phyloP scores from a whole-genome alignment of 495 filamentous ascomycete genomes.

The Bacidia rubella region DNA sequence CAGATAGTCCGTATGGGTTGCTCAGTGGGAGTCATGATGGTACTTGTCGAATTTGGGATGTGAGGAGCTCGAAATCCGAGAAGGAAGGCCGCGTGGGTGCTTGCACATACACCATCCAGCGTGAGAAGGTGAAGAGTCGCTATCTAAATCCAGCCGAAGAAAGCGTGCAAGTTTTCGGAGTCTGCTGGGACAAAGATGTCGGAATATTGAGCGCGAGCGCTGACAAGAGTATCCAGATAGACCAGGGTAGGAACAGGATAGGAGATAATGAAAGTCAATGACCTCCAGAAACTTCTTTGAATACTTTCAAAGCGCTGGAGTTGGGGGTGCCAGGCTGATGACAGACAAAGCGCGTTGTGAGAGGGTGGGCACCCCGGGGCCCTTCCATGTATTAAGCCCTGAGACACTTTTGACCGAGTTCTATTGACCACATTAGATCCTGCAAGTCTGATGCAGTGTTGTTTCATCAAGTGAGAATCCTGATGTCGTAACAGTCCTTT shows the following conservation, averaged over 20 bases:
- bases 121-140: constrained; percentile 42
- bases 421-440: too few relatives aligned
- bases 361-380: too few relatives aligned
- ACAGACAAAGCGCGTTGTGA: too few relatives aligned
- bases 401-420: too few relatives aligned
- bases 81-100: constrained; percentile 59
- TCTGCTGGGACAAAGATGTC: constrained; percentile 69
- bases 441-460: too few relatives aligned
- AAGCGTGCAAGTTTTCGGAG: constrained; percentile 79
- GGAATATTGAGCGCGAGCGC: constrained; percentile 88
- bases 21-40: constrained; percentile 80
- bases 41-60: constrained; percentile 84
- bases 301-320: too few relatives aligned
- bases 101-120: constrained; percentile 64
- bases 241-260: constrained; percentile 43
- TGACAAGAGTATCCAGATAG: constrained; percentile 87
- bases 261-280: constrained; percentile 1
- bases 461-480: too few relatives aligned
- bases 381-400: too few relatives aligned
- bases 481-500: too few relatives aligned
- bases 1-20: constrained; percentile 62
- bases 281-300: neutral
- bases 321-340: too few relatives aligned
- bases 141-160: constrained; percentile 50
- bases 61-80: constrained; percentile 55